phyloP scores from a whole-genome alignment of 441 rosid species.

The Omphalea diandra region DNA sequence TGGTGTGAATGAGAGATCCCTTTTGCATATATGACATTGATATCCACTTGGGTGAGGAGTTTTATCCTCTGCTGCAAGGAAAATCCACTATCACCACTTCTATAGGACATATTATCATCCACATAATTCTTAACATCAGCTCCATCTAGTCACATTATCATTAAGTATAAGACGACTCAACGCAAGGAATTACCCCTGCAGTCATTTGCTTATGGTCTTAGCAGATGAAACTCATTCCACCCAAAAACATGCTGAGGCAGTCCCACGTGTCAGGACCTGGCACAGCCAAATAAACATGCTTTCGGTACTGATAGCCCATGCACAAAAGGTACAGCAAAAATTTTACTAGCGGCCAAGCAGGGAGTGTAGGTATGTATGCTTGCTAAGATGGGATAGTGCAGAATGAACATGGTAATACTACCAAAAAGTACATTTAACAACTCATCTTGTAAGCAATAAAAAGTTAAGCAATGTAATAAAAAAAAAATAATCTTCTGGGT shows the following conservation, averaged over 20 bases:
- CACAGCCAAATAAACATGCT: background rate
- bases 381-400: background rate
- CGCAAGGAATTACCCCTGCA: background rate
- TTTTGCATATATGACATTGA: conserved; percentile 44
- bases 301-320: background rate
- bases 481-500: no score
- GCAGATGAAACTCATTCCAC: background rate
- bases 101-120: background rate
- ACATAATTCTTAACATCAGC: background rate
- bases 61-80: conserved; percentile 24
- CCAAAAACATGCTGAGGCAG: conserved; percentile 3
- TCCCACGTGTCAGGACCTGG: background rate
- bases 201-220: background rate
- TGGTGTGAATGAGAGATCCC: conserved; percentile 41
- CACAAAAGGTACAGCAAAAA: background rate
- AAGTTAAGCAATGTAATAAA: background rate
- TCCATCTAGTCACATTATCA: background rate
- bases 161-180: background rate
- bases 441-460: background rate
- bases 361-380: background rate
- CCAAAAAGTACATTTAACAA: background rate
- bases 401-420: background rate
- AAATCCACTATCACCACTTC: background rate
- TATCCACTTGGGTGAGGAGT: conserved; percentile 25
- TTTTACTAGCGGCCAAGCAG: conserved; percentile 1